Conservation (phyloP, 257 asterid genomes). For the Solanum chiquidenum region DNA sequence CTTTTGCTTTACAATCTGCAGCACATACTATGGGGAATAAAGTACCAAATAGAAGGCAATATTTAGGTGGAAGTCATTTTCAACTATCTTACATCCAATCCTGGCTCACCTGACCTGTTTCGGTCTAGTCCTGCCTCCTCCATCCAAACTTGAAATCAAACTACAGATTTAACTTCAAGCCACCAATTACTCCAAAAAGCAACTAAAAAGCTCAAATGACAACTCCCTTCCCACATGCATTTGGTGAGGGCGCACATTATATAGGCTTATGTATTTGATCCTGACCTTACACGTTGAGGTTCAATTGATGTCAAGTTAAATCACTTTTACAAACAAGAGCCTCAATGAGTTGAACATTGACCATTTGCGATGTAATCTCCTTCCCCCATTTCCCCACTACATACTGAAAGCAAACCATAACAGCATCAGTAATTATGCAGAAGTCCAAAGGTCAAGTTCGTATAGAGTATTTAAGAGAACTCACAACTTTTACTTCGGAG, state of each 20-base stretch:
- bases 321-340: not conserved
- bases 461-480: not conserved
- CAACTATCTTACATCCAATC: not conserved
- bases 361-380: not conserved
- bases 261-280: not conserved
- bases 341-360: not conserved
- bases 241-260: not conserved
- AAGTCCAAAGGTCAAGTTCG: not conserved
- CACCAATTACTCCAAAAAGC: not conserved
- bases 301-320: not conserved
- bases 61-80: not conserved
- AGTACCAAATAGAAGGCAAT: not conserved
- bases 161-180: not conserved
- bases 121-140: not conserved
- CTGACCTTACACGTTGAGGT: not conserved
- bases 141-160: not conserved
- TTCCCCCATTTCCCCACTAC: not conserved
- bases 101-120: not conserved
- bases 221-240: not conserved
- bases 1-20: not conserved
- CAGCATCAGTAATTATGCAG: not conserved
- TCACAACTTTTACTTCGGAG: not conserved
- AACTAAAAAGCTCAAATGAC: not conserved
- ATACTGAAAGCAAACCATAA: not conserved
- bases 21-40: not conserved